These are phyloP conservation scores for Magnolia sinica DNA, from an alignment of 164 flowering plant species.

Conservation along the genomic window DNA sequence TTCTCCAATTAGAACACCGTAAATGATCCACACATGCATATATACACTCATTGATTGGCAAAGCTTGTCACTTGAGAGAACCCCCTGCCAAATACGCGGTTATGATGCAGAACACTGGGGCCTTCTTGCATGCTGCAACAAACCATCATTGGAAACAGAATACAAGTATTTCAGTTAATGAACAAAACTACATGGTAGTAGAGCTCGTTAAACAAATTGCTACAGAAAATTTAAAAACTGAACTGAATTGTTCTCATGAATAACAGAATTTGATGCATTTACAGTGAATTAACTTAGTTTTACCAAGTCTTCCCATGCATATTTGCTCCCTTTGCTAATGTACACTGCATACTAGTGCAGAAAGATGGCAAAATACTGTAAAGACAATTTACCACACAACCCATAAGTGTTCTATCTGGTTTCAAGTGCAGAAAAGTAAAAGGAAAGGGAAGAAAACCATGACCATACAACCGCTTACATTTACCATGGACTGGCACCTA, in stretches of 20 bases:
- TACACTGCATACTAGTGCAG: too few relatives aligned
- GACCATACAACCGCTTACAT: too few relatives aligned
- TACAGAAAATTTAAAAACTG: background rate
- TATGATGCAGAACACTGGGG: conserved; percentile 76
- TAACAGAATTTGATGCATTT: background rate
- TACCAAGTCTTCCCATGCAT: background rate
- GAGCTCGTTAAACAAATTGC: background rate
- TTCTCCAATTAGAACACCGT: too few relatives aligned
- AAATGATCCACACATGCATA: too few relatives aligned
- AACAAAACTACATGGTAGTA: background rate
- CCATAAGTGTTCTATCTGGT: too few relatives aligned
- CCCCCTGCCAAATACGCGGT: conserved; percentile 92
- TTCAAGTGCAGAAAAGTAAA: too few relatives aligned
- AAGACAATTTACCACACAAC: too few relatives aligned
- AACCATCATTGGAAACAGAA: conserved; percentile 51
- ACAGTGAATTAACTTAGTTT: background rate
- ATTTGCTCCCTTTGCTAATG: background rate
- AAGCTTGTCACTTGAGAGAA: conserved; percentile 29
- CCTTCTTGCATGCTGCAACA: conserved; percentile 48
- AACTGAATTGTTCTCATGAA: background rate
- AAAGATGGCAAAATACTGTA: too few relatives aligned
- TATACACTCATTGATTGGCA: background rate
- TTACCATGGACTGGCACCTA: too few relatives aligned
- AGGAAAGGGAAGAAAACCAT: too few relatives aligned
- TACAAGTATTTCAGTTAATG: background rate